Evolutionary conservation across 345 rosid genomes (phyloP).

Genomic region (Aurinia saxatilis): DNA sequence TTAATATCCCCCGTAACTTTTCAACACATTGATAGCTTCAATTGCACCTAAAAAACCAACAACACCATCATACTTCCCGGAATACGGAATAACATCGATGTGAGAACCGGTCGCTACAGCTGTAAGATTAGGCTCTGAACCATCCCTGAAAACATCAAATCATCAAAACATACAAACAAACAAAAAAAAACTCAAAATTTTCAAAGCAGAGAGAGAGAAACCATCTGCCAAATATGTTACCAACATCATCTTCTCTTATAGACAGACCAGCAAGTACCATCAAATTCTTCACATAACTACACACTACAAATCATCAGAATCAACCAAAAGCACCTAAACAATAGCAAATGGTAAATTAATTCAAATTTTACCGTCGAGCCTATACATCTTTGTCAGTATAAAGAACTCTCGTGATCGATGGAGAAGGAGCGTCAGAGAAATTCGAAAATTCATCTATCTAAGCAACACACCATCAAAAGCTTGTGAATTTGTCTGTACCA

Average conservation of each 20-base stretch:
- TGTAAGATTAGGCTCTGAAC: constrained; percentile 58
- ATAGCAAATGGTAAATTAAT: not conserved
- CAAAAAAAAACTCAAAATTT: not conserved
- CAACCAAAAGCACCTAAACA: not conserved
- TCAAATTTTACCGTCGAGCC: constrained; percentile 65
- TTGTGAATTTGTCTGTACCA: too few species aligned
- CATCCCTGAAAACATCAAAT: constrained; percentile 41
- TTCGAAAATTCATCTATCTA: constrained; percentile 80
- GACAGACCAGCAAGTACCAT: constrained; percentile 71
- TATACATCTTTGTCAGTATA: constrained; percentile 71
- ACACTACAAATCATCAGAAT: too few species aligned
- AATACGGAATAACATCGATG: constrained; percentile 91
- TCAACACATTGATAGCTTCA: too few species aligned
- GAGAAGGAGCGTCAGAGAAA: constrained; percentile 81
- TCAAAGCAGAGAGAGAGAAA: constrained; percentile 21
- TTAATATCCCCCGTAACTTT: constrained; percentile 40
- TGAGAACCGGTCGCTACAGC: constrained; percentile 91
- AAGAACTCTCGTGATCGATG: constrained; percentile 81
- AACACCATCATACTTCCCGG: too few species aligned
- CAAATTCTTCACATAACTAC: constrained; percentile 66
- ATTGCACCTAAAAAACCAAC: too few species aligned
- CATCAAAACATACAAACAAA: not conserved
- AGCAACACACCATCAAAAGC: too few species aligned
- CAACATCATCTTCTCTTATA: constrained; percentile 89
- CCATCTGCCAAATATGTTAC: constrained; percentile 91